Conservation (phyloP, 208 protist genomes). For the Trypanosoma platydactyli region DNA sequence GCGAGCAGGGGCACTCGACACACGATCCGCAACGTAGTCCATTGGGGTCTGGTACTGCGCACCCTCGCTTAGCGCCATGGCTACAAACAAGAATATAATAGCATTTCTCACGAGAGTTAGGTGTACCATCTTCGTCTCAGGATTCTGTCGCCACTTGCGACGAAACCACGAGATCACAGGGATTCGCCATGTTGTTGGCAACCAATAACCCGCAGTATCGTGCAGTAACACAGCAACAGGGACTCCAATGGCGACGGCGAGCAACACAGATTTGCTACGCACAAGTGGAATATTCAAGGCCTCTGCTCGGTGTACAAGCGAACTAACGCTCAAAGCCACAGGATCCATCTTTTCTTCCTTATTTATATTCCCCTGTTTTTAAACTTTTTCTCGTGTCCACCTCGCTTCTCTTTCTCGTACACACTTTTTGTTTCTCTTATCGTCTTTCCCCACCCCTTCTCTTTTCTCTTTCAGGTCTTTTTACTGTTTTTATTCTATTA, state of each 20-base stretch:
- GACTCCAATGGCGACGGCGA: slow-evolving; percentile 63
- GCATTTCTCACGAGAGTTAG: slow-evolving; percentile 60
- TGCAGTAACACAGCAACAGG: slow-evolving; percentile 77
- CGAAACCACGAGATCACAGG: slow-evolving; percentile 79
- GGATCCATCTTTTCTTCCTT: slow-evolving; percentile 55
- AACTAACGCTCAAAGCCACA: slow-evolving; percentile 65
- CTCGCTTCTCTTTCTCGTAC: neutral
- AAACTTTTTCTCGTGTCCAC: no score
- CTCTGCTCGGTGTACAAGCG: slow-evolving; percentile 62
- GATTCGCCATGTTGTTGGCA: slow-evolving; percentile 51
- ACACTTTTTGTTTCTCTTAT: neutral
- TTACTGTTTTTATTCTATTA: no score
- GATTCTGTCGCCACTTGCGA: slow-evolving; percentile 65
- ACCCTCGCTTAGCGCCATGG: slow-evolving; percentile 63
- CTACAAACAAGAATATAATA: slow-evolving; percentile 64
- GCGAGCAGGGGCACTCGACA: slow-evolving; percentile 50
- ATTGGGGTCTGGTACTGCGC: slow-evolving; percentile 43
- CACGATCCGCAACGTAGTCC: slow-evolving; percentile 72
- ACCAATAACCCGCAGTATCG: slow-evolving; percentile 77
- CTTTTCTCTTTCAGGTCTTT: neutral
- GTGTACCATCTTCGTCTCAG: slow-evolving; percentile 53
- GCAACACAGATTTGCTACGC: slow-evolving; percentile 54
- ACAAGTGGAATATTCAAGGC: slow-evolving; percentile 57
- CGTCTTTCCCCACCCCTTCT: neutral
- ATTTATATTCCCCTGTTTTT: neutral